phyloP scores from a whole-genome alignment of 805 yeast species.

The Teunomyces pallodes region DNA sequence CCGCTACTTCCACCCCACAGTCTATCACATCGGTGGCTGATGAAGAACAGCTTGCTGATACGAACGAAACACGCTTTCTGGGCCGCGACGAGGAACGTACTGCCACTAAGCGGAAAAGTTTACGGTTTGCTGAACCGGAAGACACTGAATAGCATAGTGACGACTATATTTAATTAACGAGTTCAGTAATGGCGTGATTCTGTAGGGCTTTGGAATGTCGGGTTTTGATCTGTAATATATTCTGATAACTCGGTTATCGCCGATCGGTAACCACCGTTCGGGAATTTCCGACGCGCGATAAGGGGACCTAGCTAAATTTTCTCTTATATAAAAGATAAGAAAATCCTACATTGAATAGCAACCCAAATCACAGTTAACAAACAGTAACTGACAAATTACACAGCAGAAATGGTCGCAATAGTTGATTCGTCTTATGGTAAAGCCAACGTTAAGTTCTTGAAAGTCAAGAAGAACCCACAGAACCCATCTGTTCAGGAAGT shows the following conservation, averaged over 20 bases:
- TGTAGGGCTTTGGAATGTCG: not conserved
- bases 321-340: not conserved
- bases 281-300: not conserved
- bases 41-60: constrained; percentile 3
- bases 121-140: constrained; percentile 40
- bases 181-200: constrained; percentile 2
- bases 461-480: constrained; percentile 74
- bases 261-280: not conserved
- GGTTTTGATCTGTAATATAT: not conserved
- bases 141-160: constrained; percentile 2
- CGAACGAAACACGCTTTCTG: not conserved
- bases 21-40: not conserved
- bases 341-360: not conserved
- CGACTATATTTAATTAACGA: not conserved
- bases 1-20: not conserved
- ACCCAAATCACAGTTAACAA: no score
- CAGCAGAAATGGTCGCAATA: constrained; percentile 5
- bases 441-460: constrained; percentile 87
- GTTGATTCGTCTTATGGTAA: constrained; percentile 74
- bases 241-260: not conserved
- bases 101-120: constrained; percentile 37
- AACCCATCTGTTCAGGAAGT: constrained; percentile 77
- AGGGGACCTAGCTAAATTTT: not conserved
- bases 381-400: no score
- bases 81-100: constrained; percentile 5